Percentiles rank a stretch among this genome's conserved stretches.
phyloP scores from a whole-genome alignment of 2,329 filamentous ascomycete genomes.

The Shiraia sp. region DNA sequence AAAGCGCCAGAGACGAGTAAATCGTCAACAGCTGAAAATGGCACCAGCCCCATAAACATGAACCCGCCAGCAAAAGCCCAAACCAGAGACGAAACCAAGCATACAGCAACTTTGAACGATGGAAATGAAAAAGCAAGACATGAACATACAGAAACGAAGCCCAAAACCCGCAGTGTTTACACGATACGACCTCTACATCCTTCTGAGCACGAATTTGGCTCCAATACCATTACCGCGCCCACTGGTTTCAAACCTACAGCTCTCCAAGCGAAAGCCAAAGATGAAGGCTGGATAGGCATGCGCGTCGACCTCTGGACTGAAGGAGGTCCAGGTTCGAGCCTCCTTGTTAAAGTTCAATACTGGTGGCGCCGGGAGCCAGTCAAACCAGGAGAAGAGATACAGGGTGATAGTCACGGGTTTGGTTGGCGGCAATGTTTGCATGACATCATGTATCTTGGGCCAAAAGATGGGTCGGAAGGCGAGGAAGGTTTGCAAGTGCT shows the following conservation, averaged over 20 bases:
- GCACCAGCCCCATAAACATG: neutral
- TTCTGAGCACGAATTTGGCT: constrained; percentile 9
- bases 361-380: constrained; percentile 15
- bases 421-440: constrained; percentile 21
- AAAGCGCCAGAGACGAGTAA: neutral
- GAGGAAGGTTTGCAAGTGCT: constrained; percentile 1
- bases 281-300: constrained; percentile 16
- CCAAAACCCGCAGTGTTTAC: constrained; percentile 6
- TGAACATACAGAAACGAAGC: neutral
- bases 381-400: constrained; percentile 2
- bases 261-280: constrained; percentile 2
- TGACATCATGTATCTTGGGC: constrained; percentile 18
- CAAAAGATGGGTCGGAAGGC: constrained; percentile 11
- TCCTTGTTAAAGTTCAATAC: constrained; percentile 19
- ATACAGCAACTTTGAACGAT: neutral
- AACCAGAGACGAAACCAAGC: neutral
- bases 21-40: neutral
- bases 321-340: neutral
- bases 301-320: constrained; percentile 16
- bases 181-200: constrained; percentile 9
- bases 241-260: constrained; percentile 2
- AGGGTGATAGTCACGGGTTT: neutral
- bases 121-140: neutral
- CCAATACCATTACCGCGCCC: constrained; percentile 1
- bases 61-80: no score